Conservation (phyloP, 2,329 filamentous ascomycete species). For the Verticillium albo-atrum region DNA sequence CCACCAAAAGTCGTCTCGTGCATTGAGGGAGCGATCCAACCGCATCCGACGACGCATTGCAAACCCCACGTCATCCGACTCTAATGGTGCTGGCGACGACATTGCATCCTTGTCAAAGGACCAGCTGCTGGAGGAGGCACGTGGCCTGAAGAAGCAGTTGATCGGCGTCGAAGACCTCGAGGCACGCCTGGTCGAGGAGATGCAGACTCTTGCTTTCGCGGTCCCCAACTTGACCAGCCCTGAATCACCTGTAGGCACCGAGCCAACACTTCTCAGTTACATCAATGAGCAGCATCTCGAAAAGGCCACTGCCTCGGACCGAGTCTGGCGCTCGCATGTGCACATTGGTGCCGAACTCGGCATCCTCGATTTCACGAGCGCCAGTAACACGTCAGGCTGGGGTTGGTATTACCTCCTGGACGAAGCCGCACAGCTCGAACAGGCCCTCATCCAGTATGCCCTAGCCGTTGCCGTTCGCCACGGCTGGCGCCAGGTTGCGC, state of each 20-base stretch:
- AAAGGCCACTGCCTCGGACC: conserved; percentile 26
- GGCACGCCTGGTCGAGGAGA: conserved; percentile 55
- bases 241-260: conserved; percentile 66
- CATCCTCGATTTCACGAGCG: conserved; percentile 83
- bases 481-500: conserved; percentile 77
- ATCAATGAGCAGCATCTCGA: conserved; percentile 67
- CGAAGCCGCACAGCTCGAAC: conserved; percentile 89
- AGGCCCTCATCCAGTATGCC: conserved; percentile 85
- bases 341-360: conserved; percentile 82
- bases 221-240: conserved; percentile 83
- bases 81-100: conserved; percentile 33
- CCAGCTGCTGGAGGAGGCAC: conserved; percentile 58
- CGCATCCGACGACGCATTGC: conserved; percentile 53
- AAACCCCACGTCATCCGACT: conserved; percentile 42
- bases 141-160: conserved; percentile 59
- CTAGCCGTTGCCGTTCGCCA: conserved; percentile 65
- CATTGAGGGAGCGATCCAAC: conserved; percentile 64
- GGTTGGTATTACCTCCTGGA: conserved; percentile 97
- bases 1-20: conserved; percentile 56
- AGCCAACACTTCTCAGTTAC: conserved; percentile 64
- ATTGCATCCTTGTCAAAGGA: conserved; percentile 37
- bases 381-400: conserved; percentile 83
- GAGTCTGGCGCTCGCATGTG: conserved; percentile 69
- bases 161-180: conserved; percentile 58
- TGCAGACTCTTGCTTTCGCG: conserved; percentile 68